Conservation (phyloP, 495 filamentous ascomycete genomes). For the Annulohypoxylon bovei region DNA sequence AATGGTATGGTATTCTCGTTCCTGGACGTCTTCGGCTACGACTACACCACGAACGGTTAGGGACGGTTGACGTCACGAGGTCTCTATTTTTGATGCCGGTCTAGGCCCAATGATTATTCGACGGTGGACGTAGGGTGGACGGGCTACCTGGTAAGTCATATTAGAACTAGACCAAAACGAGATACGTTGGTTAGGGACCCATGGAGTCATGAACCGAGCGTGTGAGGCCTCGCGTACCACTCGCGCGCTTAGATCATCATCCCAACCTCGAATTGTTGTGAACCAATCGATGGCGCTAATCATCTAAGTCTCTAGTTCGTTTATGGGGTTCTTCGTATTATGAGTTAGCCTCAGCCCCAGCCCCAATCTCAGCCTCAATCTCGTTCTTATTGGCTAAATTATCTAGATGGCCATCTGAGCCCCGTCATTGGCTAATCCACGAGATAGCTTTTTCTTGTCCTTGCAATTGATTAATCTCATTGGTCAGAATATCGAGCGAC, state of each 20-base stretch:
- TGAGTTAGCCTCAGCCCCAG: constrained; percentile 30
- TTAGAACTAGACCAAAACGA: not conserved
- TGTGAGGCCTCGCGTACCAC: constrained; percentile 36
- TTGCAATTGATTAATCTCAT: constrained; percentile 14
- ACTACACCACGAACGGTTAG: not conserved
- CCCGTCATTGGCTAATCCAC: constrained; percentile 17
- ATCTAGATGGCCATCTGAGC: not conserved
- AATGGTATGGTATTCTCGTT: not conserved
- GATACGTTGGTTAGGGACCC: not conserved
- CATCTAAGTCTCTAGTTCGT: not conserved
- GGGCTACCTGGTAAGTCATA: not conserved
- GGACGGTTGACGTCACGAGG: constrained; percentile 31
- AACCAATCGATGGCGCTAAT: constrained; percentile 24
- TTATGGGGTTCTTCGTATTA: constrained; percentile 34
- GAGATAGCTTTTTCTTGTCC: constrained; percentile 1
- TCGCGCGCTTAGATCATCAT: constrained; percentile 37
- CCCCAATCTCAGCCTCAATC: constrained; percentile 39
- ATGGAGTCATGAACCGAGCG: not conserved
- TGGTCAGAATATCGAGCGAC: constrained; percentile 12
- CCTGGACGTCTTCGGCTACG: not conserved
- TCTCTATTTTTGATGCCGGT: constrained; percentile 18
- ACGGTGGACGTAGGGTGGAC: too few relatives aligned
- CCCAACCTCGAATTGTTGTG: constrained; percentile 5
- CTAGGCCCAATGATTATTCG: not conserved
- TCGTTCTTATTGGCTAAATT: constrained; percentile 27